Evolutionary conservation across 2,329 filamentous ascomycete genomes (phyloP), one percentile per base, ranked within the genome.

Genomic region (Magnaporthales sp.): DNA sequence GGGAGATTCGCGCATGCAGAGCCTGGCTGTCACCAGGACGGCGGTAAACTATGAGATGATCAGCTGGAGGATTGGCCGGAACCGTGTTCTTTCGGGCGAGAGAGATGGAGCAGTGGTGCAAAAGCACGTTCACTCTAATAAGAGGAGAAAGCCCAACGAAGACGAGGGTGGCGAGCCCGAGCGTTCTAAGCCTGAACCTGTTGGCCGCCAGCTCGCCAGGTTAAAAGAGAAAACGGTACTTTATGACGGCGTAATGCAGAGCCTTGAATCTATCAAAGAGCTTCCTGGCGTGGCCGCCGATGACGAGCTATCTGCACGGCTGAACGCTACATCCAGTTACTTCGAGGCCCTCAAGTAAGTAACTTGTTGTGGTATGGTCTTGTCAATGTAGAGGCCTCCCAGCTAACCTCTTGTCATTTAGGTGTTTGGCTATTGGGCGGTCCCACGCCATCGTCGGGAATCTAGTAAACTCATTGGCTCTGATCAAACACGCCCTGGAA

Each of bases 31-130:
- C 67, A 96, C 93, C 3, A 90, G 91, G 68, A 96, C 96, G 0
- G 93, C 94, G 1, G 92, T 98, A 67, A 96, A 95, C 77, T 98
- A 96, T 76, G 91, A 92, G 70, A 87, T 97, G 77, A 90, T 99
- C 67, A 93, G 92, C 74, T 98, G 93, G 93, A 86, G 95, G 75
- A 91, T 98, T 70, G 94, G 94, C 29, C 89, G 95, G 63, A 98
- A 99, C 77, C 85, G 95, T 66, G 90, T 97, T 0, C 80, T 99
- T 69, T 91, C 92, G 65, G 93, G 94, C n/a, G 80, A 86, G 7
- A 84, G 90, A 66, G 94, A 98, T 72, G 94, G 94, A 3, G 84
- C 91, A 19, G 77, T 84, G 19, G 77, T 85, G 24, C 82, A 84
- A 22, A 83, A 83, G 67, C 80, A 77, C 27, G 76, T 77, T 2